Evolutionary conservation across 148 eudicot species (phyloP).

Genomic region (Diospyros lotus): DNA sequence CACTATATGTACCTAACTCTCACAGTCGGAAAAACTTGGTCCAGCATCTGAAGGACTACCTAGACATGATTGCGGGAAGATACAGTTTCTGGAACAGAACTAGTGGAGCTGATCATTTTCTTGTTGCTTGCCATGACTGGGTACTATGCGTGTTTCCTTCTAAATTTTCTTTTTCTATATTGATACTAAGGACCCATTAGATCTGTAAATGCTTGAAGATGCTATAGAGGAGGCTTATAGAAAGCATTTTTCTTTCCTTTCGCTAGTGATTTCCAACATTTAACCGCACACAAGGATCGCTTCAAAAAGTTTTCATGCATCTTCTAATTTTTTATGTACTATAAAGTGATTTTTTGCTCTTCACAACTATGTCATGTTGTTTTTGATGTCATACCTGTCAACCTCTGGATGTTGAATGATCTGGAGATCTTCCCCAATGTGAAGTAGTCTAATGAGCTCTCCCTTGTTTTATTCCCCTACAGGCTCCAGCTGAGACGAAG

Average conservation of each 20-base stretch:
- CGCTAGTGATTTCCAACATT: not conserved
- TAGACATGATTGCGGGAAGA: constrained; percentile 22
- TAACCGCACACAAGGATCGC: too few species aligned
- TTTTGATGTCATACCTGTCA: not conserved
- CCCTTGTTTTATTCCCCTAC: not conserved
- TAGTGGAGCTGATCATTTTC: constrained; percentile 41
- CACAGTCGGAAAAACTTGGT: constrained; percentile 27
- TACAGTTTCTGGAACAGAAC: constrained; percentile 41
- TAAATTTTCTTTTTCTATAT: not conserved
- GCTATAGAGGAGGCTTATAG: not conserved
- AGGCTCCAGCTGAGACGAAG: constrained; percentile 33
- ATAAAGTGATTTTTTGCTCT: not conserved
- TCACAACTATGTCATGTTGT: not conserved
- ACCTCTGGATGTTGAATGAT: not conserved
- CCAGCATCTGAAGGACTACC: constrained; percentile 26
- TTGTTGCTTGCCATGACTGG: constrained; percentile 55
- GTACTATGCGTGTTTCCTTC: constrained; percentile 8
- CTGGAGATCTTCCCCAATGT: not conserved
- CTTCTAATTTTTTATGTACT: not conserved
- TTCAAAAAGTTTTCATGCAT: too few species aligned
- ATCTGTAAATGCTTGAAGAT: not conserved
- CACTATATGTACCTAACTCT: constrained; percentile 30
- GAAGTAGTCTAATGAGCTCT: not conserved
- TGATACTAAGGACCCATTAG: not conserved
- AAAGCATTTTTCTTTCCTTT: not conserved